phyloP scores from a whole-genome alignment of 2,329 filamentous ascomycete genomes.

The Graphilbum fragrans region DNA sequence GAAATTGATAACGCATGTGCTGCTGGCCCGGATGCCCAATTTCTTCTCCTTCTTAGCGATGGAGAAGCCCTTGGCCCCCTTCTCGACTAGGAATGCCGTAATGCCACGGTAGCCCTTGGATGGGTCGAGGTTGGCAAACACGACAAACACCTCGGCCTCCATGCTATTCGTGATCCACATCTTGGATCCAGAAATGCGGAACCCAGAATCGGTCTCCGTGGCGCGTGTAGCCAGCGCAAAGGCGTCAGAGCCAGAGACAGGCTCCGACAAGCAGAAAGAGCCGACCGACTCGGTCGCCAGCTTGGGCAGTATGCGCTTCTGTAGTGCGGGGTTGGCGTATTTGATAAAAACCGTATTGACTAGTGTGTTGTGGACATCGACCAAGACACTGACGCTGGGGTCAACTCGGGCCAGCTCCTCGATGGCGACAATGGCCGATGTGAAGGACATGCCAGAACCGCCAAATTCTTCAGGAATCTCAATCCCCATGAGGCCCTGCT shows the following conservation, averaged over 20 bases:
- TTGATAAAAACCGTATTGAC: slow-evolving; percentile 90
- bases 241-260: slow-evolving; percentile 85
- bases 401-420: slow-evolving; percentile 92
- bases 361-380: slow-evolving; percentile 95
- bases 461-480: slow-evolving; percentile 97
- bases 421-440: slow-evolving; percentile 86
- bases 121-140: slow-evolving; percentile 91
- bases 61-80: slow-evolving; percentile 75
- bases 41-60: slow-evolving; percentile 99
- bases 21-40: slow-evolving; percentile 88
- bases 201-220: slow-evolving; percentile 69
- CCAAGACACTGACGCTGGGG: slow-evolving; percentile 86
- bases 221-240: slow-evolving; percentile 92
- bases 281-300: slow-evolving; percentile 83
- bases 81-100: slow-evolving; percentile 90
- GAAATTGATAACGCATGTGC: slow-evolving; percentile 94
- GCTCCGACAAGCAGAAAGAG: slow-evolving; percentile 88
- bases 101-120: slow-evolving; percentile 94
- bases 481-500: slow-evolving; percentile 93
- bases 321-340: slow-evolving; percentile 63
- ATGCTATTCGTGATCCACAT: slow-evolving; percentile 99
- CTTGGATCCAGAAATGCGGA: slow-evolving; percentile 81
- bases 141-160: slow-evolving; percentile 91
- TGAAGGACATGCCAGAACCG: slow-evolving; percentile 98
- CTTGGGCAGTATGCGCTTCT: slow-evolving; percentile 81